A percentile compares a stretch with the other conserved stretches of the same genome.
These are phyloP conservation scores for Pelagophyceae sp. DNA, from an alignment of 352 stramenopile genomes.

Conservation along the genomic window DNA sequence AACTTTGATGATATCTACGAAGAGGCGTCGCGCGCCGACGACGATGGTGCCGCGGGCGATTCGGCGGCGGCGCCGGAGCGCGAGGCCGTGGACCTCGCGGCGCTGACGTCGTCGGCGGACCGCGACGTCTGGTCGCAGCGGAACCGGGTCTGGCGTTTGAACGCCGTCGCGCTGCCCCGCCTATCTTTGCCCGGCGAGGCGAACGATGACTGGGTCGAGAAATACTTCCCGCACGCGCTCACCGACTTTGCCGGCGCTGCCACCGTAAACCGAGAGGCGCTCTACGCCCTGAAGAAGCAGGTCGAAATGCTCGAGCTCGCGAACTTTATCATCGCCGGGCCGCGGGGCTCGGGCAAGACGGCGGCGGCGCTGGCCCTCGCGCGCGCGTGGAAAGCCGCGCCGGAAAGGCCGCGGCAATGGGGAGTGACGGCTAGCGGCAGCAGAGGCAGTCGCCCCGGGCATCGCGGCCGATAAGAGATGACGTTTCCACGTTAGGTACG, in stretches of 20 bases:
- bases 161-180: not conserved
- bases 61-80: not conserved
- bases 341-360: not conserved
- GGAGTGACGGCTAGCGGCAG: no score
- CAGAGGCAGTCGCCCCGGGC: no score
- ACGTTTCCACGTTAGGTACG: no score
- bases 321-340: not conserved
- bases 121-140: not conserved
- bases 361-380: not conserved
- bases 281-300: not conserved
- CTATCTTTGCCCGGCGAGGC: not conserved
- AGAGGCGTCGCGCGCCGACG: no score
- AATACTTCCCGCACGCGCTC: not conserved
- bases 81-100: not conserved
- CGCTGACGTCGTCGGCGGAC: not conserved
- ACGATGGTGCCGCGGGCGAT: not conserved
- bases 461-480: no score
- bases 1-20: slow-evolving; percentile 3
- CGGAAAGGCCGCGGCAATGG: no score
- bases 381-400: not conserved
- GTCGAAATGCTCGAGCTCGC: not conserved
- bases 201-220: not conserved
- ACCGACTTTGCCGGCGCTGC: not conserved
- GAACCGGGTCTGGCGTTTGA: not conserved
- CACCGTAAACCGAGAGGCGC: not conserved